These are phyloP conservation scores for Noccaea bulbosa DNA, from an alignment of 345 rosid genomes.

Conservation along the genomic window DNA sequence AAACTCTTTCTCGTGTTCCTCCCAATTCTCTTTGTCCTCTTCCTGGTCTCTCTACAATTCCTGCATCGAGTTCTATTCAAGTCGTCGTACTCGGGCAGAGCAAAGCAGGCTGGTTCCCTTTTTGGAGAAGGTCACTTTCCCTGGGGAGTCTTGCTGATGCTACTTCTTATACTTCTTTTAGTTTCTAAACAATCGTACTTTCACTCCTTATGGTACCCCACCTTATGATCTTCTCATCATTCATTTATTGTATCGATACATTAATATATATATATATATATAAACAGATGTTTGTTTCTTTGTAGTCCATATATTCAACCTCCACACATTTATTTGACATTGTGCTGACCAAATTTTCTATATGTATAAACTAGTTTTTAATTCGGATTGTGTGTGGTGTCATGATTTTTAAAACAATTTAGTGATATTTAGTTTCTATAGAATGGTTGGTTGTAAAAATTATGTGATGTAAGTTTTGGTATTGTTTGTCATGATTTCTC, in stretches of 20 bases:
- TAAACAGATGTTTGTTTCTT: neutral
- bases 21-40: slow-evolving; percentile 62
- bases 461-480: too few relatives aligned
- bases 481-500: too few relatives aligned
- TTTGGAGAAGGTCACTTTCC: slow-evolving; percentile 50
- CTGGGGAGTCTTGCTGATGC: slow-evolving; percentile 60
- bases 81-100: slow-evolving; percentile 35
- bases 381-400: too few relatives aligned
- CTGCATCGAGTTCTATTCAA: slow-evolving; percentile 43
- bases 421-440: too few relatives aligned
- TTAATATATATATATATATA: neutral
- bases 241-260: neutral
- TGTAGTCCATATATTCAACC: neutral
- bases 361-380: neutral
- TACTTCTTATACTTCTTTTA: slow-evolving; percentile 59
- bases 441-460: too few relatives aligned
- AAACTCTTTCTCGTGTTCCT: slow-evolving; percentile 62
- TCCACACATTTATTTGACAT: neutral
- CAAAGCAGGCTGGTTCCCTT: slow-evolving; percentile 34
- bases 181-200: slow-evolving; percentile 66
- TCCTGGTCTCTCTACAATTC: slow-evolving; percentile 42
- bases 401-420: too few relatives aligned
- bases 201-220: slow-evolving; percentile 67
- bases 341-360: slow-evolving; percentile 7
- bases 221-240: slow-evolving; percentile 36